A percentile compares a stretch with the other conserved stretches of the same genome.
These are phyloP conservation scores for Coelastrella sp. DNA, from an alignment of 139 green algal species.

Conservation along the genomic window DNA sequence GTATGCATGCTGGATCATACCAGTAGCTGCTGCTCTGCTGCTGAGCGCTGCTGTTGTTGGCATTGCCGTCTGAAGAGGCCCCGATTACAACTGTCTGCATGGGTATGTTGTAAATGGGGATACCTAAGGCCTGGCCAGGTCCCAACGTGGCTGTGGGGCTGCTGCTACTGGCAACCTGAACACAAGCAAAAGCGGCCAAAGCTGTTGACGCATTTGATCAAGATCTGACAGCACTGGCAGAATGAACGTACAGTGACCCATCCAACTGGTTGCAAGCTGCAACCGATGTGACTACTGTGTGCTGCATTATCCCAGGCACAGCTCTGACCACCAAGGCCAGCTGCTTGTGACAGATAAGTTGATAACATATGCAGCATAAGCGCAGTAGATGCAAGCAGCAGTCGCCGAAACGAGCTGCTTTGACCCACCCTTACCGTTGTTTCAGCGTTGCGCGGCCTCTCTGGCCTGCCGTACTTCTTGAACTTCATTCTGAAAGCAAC, in stretches of 20 bases:
- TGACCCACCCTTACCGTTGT: too few relatives aligned
- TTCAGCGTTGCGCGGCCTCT: background rate
- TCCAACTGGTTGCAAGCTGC: too few relatives aligned
- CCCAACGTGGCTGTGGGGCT: background rate
- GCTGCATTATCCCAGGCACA: too few relatives aligned
- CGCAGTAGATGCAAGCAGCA: too few relatives aligned
- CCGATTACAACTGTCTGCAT: conserved; percentile 44
- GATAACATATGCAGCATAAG: too few relatives aligned
- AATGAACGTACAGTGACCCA: too few relatives aligned
- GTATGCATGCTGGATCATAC: conserved; percentile 36
- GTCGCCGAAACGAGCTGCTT: too few relatives aligned
- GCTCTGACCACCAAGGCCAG: too few relatives aligned
- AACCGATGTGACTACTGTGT: too few relatives aligned
- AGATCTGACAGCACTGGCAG: too few relatives aligned
- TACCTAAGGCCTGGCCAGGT: conserved; percentile 6
- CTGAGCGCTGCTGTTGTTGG: background rate
- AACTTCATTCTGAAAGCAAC: conserved; percentile 41
- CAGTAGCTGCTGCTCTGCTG: conserved; percentile 7
- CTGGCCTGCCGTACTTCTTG: conserved; percentile 33
- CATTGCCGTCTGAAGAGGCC: background rate
- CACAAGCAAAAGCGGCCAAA: background rate
- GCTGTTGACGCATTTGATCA: background rate
- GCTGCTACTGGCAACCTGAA: too few relatives aligned
- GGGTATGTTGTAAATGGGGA: conserved; percentile 51
- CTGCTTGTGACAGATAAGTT: too few relatives aligned